A percentile compares a stretch with the other conserved stretches of the same genome.
phyloP scores from a whole-genome alignment of 768 basidiomycete genomes.

The Kwoniella mangroviensis region DNA sequence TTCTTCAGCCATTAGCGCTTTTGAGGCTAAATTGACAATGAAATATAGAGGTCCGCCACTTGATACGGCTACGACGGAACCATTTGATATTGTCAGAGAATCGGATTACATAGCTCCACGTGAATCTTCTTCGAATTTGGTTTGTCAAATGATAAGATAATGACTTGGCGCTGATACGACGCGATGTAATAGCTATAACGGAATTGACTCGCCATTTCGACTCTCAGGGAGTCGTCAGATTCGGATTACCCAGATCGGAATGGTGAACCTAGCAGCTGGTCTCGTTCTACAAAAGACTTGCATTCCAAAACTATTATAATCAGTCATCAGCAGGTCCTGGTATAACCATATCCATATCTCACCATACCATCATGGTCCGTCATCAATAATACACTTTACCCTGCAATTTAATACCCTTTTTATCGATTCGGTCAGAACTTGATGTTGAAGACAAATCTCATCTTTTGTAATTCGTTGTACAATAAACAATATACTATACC shows the following conservation, averaged over 20 bases:
- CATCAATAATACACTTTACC: not conserved
- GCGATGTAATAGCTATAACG: constrained; percentile 54
- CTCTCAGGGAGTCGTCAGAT: constrained; percentile 63
- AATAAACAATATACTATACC: not conserved
- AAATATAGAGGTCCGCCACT: constrained; percentile 66
- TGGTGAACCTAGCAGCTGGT: constrained; percentile 29
- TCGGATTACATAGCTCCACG: constrained; percentile 77
- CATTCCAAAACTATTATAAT: not conserved
- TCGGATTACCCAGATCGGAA: constrained; percentile 48
- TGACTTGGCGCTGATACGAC: not conserved
- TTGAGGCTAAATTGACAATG: not conserved
- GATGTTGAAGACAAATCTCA: not conserved
- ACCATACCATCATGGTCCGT: too few relatives aligned
- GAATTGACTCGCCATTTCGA: constrained; percentile 67
- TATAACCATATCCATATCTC: not conserved
- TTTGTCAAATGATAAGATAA: constrained; percentile 21
- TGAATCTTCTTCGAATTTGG: constrained; percentile 59
- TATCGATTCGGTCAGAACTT: not conserved
- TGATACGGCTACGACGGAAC: constrained; percentile 71
- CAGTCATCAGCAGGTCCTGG: not conserved
- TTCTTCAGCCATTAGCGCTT: not conserved
- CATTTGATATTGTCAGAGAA: constrained; percentile 78
- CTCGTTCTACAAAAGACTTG: not conserved
- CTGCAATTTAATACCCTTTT: not conserved
- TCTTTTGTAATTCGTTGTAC: not conserved